Evolutionary conservation across 2,329 filamentous ascomycete species (phyloP).

Genomic region (Penicillium hesseltinei): DNA sequence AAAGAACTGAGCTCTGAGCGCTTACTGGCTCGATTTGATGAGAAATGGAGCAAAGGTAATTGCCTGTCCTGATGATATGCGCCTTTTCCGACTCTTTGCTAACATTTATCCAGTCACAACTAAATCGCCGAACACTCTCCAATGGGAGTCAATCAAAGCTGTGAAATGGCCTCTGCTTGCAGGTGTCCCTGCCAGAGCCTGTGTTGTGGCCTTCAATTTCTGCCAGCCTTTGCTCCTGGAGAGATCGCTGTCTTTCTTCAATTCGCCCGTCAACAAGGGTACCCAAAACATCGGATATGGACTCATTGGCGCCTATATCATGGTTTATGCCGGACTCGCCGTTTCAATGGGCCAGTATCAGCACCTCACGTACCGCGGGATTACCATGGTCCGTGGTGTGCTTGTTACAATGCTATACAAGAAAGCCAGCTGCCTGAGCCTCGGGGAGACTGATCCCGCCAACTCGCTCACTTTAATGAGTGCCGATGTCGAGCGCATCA

Average conservation of each 20-base stretch:
- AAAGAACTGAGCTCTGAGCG: slow-evolving; percentile 45
- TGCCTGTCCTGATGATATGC: neutral
- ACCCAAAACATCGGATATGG: slow-evolving; percentile 42
- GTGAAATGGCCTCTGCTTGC: slow-evolving; percentile 36
- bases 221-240: slow-evolving; percentile 41
- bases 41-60: slow-evolving; percentile 43
- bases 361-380: slow-evolving; percentile 44
- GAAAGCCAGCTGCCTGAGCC: slow-evolving; percentile 36
- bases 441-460: slow-evolving; percentile 36
- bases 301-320: slow-evolving; percentile 44
- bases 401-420: slow-evolving; percentile 53
- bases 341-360: slow-evolving; percentile 40
- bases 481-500: slow-evolving; percentile 47
- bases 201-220: slow-evolving; percentile 39
- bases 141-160: slow-evolving; percentile 31
- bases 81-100: slow-evolving; percentile 3
- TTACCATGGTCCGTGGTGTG: slow-evolving; percentile 45
- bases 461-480: slow-evolving; percentile 48
- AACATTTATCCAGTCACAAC: slow-evolving; percentile 22
- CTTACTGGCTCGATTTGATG: slow-evolving; percentile 39
- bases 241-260: slow-evolving; percentile 36
- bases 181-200: slow-evolving; percentile 33
- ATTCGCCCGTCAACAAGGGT: slow-evolving; percentile 25
- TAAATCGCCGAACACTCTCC: slow-evolving; percentile 30
- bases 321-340: slow-evolving; percentile 43